Evolutionary conservation across 768 basidiomycete species (phyloP).

Genomic region (Trametes maxima): DNA sequence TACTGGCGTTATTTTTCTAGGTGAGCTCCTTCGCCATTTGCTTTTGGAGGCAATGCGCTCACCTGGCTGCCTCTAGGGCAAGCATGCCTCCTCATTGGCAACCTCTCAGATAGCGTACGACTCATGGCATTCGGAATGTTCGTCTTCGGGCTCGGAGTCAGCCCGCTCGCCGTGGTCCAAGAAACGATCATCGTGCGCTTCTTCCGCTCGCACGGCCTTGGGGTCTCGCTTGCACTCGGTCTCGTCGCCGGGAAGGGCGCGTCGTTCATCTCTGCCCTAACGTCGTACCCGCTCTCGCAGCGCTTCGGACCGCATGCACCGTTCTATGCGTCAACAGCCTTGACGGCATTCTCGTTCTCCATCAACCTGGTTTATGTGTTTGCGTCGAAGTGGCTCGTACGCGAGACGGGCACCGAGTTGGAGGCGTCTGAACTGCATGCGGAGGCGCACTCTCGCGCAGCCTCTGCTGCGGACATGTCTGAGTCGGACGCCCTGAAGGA

Average conservation of each 20-base stretch:
- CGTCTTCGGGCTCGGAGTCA: constrained; percentile 77
- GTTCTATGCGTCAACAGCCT: constrained; percentile 66
- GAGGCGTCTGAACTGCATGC: constrained; percentile 63
- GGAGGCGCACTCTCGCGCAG: constrained; percentile 44
- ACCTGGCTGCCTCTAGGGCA: constrained; percentile 50
- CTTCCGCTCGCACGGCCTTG: constrained; percentile 75
- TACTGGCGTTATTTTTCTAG: constrained; percentile 69
- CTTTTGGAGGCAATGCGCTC: background rate
- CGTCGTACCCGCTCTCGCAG: constrained; percentile 76
- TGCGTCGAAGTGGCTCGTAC: constrained; percentile 65
- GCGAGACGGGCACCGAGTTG: constrained; percentile 59
- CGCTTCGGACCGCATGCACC: constrained; percentile 69
- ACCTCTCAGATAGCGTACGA: constrained; percentile 58
- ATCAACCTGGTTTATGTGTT: constrained; percentile 70
- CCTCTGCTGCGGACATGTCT: constrained; percentile 40
- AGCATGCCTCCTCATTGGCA: constrained; percentile 64
- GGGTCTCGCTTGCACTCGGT: constrained; percentile 79
- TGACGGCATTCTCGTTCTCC: constrained; percentile 66
- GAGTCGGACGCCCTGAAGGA: constrained; percentile 65
- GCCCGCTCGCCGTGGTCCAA: constrained; percentile 81
- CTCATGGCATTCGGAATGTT: constrained; percentile 78
- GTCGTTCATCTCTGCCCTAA: constrained; percentile 74
- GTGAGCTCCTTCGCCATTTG: constrained; percentile 34
- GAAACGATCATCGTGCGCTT: constrained; percentile 85
- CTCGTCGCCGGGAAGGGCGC: constrained; percentile 80